phyloP scores from a whole-genome alignment of 1,284 basidiomycete species.

The Leucoagaricus sp. region DNA sequence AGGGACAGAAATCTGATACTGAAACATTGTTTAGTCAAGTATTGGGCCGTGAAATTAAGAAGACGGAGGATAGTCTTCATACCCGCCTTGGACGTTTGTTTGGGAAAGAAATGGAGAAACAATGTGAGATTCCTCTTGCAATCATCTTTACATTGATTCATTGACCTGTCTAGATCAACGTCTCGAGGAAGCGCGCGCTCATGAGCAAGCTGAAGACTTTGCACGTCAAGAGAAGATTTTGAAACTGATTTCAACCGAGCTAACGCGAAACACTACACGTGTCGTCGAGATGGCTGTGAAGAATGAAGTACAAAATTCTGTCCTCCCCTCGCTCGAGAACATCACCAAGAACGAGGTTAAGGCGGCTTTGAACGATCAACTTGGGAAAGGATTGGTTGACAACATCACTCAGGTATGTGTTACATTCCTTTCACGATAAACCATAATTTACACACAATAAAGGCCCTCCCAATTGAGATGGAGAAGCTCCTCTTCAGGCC shows the following conservation, averaged over 20 bases:
- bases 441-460: slow-evolving; percentile 14
- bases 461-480: slow-evolving; percentile 77
- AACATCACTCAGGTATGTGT: slow-evolving; percentile 68
- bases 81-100: slow-evolving; percentile 72
- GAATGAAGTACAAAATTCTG: slow-evolving; percentile 75
- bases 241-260: slow-evolving; percentile 80
- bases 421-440: not conserved
- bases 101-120: slow-evolving; percentile 84
- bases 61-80: slow-evolving; percentile 78
- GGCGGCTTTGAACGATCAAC: slow-evolving; percentile 71
- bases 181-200: slow-evolving; percentile 73
- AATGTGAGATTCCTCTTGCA: slow-evolving; percentile 52
- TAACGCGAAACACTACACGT: slow-evolving; percentile 81
- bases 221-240: slow-evolving; percentile 83
- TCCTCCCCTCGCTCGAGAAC: slow-evolving; percentile 74
- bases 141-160: slow-evolving; percentile 8
- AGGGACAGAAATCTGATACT: slow-evolving; percentile 39
- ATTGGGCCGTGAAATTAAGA: slow-evolving; percentile 73
- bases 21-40: slow-evolving; percentile 52
- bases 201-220: slow-evolving; percentile 77
- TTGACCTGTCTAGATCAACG: slow-evolving; percentile 59
- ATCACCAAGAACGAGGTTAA: slow-evolving; percentile 81
- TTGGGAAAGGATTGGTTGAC: slow-evolving; percentile 69
- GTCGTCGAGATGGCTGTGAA: slow-evolving; percentile 86
- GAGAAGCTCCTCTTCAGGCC: slow-evolving; percentile 76